Evolutionary conservation across 768 basidiomycete genomes (phyloP).

Genomic region (Lentinula sp.): DNA sequence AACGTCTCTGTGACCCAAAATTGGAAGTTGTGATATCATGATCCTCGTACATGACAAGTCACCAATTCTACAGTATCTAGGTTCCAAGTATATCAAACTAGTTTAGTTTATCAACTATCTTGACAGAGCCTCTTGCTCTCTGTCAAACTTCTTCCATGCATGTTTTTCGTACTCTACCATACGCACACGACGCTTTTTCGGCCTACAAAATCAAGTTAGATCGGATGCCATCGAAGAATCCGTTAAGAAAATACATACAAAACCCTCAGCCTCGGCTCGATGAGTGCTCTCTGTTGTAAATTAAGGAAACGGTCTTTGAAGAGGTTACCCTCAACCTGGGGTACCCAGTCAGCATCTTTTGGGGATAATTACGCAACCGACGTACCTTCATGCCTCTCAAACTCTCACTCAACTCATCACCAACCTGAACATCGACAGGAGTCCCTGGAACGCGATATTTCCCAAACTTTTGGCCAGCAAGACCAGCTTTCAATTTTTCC

Average conservation of each 20-base stretch:
- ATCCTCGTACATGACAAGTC: not conserved
- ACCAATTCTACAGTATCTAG: not conserved
- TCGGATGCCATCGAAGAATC: conserved; percentile 35
- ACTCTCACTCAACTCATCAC: conserved; percentile 84
- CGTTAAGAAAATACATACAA: conserved; percentile 43
- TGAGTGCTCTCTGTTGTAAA: conserved; percentile 78
- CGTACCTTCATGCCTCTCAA: conserved; percentile 77
- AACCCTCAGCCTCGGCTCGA: conserved; percentile 82
- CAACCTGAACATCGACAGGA: conserved; percentile 79
- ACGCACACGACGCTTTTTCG: conserved; percentile 44
- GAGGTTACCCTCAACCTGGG: conserved; percentile 86
- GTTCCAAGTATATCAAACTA: not conserved
- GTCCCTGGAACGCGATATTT: conserved; percentile 70
- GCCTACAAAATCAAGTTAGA: conserved; percentile 25
- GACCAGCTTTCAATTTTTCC: conserved; percentile 43
- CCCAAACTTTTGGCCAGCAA: conserved; percentile 72
- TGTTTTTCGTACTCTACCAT: conserved; percentile 72
- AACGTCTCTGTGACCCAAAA: not conserved
- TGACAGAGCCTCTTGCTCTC: not conserved
- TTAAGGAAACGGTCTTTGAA: conserved; percentile 87
- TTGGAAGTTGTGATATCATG: not conserved
- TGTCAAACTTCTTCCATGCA: conserved; percentile 70
- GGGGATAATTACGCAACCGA: conserved; percentile 5
- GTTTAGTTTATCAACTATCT: not conserved
- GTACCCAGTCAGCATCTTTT: not conserved